Conservation (phyloP, 495 filamentous ascomycete genomes). For the Tuber aestivum region DNA sequence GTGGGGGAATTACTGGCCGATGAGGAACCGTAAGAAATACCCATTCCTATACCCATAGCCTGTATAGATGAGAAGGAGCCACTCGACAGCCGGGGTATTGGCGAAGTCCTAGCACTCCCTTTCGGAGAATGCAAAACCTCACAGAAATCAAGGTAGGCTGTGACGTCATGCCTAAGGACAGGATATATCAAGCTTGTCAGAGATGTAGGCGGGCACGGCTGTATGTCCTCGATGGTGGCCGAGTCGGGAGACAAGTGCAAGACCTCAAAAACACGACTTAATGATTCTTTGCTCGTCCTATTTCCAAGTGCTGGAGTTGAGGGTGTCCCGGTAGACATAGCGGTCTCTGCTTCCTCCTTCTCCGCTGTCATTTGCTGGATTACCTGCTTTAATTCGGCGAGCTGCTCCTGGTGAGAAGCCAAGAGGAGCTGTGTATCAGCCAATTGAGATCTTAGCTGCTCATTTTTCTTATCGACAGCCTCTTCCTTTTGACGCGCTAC, state of each 20-base stretch:
- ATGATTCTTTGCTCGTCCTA: conserved; percentile 42
- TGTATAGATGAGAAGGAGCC: conserved; percentile 49
- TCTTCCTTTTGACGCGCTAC: conserved; percentile 69
- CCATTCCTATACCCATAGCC: conserved; percentile 39
- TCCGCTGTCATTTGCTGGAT: conserved; percentile 81
- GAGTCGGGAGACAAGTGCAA: conserved; percentile 48
- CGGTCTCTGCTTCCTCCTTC: conserved; percentile 60
- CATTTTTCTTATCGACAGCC: conserved; percentile 66
- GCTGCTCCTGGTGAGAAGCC: conserved; percentile 84
- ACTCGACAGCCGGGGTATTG: conserved; percentile 57
- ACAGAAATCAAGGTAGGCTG: conserved; percentile 77
- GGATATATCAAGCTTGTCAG: conserved; percentile 76
- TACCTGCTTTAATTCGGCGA: conserved; percentile 80
- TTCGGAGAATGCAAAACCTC: conserved; percentile 66
- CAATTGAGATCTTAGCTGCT: conserved; percentile 70
- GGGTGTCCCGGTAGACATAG: conserved; percentile 57
- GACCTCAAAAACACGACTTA: conserved; percentile 48
- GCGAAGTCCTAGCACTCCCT: conserved; percentile 52
- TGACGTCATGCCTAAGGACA: conserved; percentile 73
- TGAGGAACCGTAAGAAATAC: conserved; percentile 29
- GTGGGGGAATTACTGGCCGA: conserved; percentile 40
- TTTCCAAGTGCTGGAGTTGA: conserved; percentile 56
- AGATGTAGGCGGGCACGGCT: conserved; percentile 74
- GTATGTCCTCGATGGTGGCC: conserved; percentile 53
- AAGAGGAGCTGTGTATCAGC: conserved; percentile 81